Evolutionary conservation across 2,329 filamentous ascomycete species (phyloP).

Genomic region (Acarospora socialis): DNA sequence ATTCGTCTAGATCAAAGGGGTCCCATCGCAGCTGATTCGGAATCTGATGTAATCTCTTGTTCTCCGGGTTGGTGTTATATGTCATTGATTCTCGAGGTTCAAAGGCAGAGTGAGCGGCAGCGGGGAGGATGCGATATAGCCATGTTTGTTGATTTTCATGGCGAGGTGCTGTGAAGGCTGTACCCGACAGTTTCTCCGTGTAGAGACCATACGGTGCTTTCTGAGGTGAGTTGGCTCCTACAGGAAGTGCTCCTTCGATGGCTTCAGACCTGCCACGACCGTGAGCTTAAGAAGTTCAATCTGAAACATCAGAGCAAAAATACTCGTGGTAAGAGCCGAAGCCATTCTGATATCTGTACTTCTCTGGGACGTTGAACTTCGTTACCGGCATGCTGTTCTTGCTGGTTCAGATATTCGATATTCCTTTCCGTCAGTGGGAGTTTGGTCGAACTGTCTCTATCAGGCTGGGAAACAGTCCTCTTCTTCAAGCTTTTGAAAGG

Average conservation of each 20-base stretch:
- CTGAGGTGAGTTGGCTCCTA: conserved; percentile 70
- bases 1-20: conserved; percentile 57
- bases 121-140: conserved; percentile 56
- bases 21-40: conserved; percentile 75
- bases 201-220: conserved; percentile 67
- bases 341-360: conserved; percentile 65
- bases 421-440: neutral
- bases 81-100: conserved; percentile 29
- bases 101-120: conserved; percentile 43
- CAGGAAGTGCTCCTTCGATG: conserved; percentile 55
- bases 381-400: conserved; percentile 45
- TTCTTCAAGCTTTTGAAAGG: too few relatives aligned
- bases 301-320: conserved; percentile 18
- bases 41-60: conserved; percentile 51
- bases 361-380: conserved; percentile 47
- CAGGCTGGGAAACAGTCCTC: too few relatives aligned
- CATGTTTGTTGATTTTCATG: conserved; percentile 57
- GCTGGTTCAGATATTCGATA: neutral
- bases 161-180: conserved; percentile 55
- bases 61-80: conserved; percentile 30
- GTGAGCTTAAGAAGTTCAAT: conserved; percentile 11
- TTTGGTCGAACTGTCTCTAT: neutral
- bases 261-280: conserved; percentile 51
- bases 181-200: conserved; percentile 64
- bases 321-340: conserved; percentile 68